Evolutionary conservation across 108 stramenopile genomes (phyloP), one percentile per base, ranked within the genome.

Genomic region (Licmophora abbreviata): DNA sequence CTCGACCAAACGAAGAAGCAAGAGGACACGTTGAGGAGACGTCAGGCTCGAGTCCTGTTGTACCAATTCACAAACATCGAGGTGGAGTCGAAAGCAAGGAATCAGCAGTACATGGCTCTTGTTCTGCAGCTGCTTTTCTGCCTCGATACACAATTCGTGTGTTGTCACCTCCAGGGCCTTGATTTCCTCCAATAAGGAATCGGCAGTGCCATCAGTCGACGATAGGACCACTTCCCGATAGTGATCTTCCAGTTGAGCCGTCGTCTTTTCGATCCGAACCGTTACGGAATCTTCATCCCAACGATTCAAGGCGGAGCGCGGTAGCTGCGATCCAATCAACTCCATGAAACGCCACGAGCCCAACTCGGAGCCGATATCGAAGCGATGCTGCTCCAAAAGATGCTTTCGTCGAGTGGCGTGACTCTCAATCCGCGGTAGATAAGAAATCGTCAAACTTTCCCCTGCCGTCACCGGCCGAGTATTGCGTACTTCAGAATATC

Each of bases 361-460:
- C 30, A 52, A 44, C 57, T 61, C 33, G 56, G 40, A 9, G 9
- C 83, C 81, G 64, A 90, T 85, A 50, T 90, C 88, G 55, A 90
- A 90, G 1, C 78, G 64, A 68, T 85, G 88, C 45, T 90, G 88
- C 21, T 90, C 81, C 77, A 74, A 85, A 8, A 90, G 60, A 55
- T 78, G 51, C 23, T 41, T 42, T 46, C 88, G 63, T 26, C 83
- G 36, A 0, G 74, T 68, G 1, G 88, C 78, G 63, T 85, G 83
- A 6, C 74, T 72, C 41, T 81, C 57, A 38, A 81, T 63, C 11
- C 73, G 48, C 25, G 88, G 81, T 0, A 85, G 38, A 45, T 90
- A 90, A 9, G 77, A 77, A 35, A 90, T 73, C 8, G 83, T 84
- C 50, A 90, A 65, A 15, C 68, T 57, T 48, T 85, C 79, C 35